Evolutionary conservation across 306 rosid genomes (phyloP).

Genomic region (Fagus sylvatica): DNA sequence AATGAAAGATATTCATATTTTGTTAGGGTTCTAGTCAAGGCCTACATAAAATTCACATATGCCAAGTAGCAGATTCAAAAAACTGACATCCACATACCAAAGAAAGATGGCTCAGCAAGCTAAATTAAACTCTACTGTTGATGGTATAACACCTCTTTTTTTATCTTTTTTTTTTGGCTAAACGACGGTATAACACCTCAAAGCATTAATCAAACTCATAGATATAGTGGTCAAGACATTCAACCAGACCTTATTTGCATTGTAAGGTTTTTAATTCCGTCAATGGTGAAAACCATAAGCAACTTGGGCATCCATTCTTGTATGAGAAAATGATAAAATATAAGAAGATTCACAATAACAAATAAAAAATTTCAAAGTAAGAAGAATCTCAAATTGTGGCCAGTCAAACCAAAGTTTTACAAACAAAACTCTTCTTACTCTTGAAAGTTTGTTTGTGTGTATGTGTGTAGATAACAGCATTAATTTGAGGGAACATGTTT

Average conservation of each 20-base stretch:
- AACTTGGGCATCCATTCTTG: slow-evolving; percentile 99
- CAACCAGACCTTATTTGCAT: slow-evolving; percentile 73
- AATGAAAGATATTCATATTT: background rate
- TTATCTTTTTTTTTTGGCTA: no score
- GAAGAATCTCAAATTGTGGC: slow-evolving; percentile 3
- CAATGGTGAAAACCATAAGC: slow-evolving; percentile 95
- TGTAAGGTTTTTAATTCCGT: slow-evolving; percentile 82
- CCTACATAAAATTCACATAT: background rate
- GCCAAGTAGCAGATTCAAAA: background rate
- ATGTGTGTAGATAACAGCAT: background rate
- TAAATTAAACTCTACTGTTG: no score
- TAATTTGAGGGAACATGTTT: slow-evolving; percentile 14
- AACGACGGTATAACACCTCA: background rate
- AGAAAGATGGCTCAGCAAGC: background rate
- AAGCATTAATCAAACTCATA: slow-evolving; percentile 6
- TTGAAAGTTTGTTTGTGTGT: background rate
- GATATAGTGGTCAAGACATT: slow-evolving; percentile 13
- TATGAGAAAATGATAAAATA: slow-evolving; percentile 30
- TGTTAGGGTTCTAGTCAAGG: background rate
- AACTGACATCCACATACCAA: background rate
- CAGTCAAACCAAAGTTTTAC: slow-evolving; percentile 11
- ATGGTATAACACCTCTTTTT: background rate
- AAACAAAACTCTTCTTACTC: background rate
- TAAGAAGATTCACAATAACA: slow-evolving; percentile 5
- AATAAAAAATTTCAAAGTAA: slow-evolving; percentile 12